Base-by-base conservation (phyloP, 331 rosid genomes). In the Malus hybrid region DNA sequence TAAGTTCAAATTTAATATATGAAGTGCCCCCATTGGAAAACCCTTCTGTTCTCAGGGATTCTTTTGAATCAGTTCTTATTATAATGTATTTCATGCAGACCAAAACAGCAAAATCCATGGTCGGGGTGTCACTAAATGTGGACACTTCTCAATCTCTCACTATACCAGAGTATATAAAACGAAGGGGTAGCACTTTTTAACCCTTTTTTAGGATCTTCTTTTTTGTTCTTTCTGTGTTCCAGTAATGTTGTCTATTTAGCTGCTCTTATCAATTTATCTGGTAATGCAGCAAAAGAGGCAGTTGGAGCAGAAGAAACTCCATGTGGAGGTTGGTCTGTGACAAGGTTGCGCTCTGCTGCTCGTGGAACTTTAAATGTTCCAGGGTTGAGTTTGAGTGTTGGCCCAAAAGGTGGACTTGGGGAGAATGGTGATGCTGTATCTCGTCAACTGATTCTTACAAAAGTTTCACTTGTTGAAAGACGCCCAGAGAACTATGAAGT, bases 401-500 rank as follows among this genome's bases (percentile, higher is more conserved):
- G 99, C 62, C 99, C 96, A 63, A 95, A 89, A 84, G 99, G 97
- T 74, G 99, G 97, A 77, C 97, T 95, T 72, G 99, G 99, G 75
- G 99, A 95, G 80, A 92, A 92, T 75, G 99, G 99, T 74, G 99
- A 95, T 82, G 88, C 97, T 14, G 97, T 92, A 73, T 89, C 92
- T 80, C 93, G 99, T 75, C 99, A 95, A 79, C 97, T 95, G 72
- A 89, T 95, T 88, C 97, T 95, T 67, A 95, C 99, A 48, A 95
- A 90, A 84, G 87, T 84, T 77, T 95, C 99, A 56, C 89, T 95
- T 76, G 97, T 90, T 68, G 99, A 95, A 87, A 95, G 99, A 86
- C 99, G 97, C 63, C 99, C 97, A 19, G 93, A 95, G 78, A 95
- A 95, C 89, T 95, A 95, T 68, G 99, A 95, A 95, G 99, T 95